phyloP scores from a whole-genome alignment of 2,329 filamentous ascomycete genomes.

The Fusarium sp. region DNA sequence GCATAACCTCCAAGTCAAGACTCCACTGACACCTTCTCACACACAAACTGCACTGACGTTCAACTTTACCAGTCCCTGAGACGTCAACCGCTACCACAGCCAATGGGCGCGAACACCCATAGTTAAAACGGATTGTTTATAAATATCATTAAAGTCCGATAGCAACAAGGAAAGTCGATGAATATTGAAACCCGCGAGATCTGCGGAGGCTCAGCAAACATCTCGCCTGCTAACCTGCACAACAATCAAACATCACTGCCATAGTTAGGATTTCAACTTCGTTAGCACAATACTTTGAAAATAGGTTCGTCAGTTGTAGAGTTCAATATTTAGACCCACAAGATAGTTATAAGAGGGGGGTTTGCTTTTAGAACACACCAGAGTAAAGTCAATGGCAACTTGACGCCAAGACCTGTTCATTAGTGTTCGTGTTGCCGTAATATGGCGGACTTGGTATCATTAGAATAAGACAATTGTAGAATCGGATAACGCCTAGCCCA shows the following conservation, averaged over 20 bases:
- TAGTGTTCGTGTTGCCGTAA: constrained; percentile 40
- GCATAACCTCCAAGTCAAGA: background rate
- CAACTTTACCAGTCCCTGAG: background rate
- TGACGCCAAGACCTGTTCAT: constrained; percentile 23
- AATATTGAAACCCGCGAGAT: constrained; percentile 13
- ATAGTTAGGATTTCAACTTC: constrained; percentile 16
- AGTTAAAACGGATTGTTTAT: background rate
- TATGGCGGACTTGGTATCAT: constrained; percentile 43
- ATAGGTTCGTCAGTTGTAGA: constrained; percentile 28
- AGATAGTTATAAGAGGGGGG: constrained; percentile 14
- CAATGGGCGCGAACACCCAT: background rate
- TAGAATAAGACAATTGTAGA: constrained; percentile 24
- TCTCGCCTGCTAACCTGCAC: constrained; percentile 2
- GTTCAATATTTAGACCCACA: constrained; percentile 42
- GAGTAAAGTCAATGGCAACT: constrained; percentile 15
- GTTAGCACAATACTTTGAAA: constrained; percentile 21
- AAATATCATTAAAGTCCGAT: background rate
- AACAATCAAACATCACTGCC: constrained; percentile 6
- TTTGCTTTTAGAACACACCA: constrained; percentile 36
- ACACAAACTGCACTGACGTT: background rate
- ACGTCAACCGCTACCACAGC: background rate
- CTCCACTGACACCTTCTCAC: background rate
- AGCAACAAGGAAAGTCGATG: background rate
- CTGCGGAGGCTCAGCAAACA: constrained; percentile 25
- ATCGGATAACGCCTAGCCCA: constrained; percentile 18